Base-by-base conservation (phyloP, 805 yeast species). In the Suhomyces tanzawaensis region DNA sequence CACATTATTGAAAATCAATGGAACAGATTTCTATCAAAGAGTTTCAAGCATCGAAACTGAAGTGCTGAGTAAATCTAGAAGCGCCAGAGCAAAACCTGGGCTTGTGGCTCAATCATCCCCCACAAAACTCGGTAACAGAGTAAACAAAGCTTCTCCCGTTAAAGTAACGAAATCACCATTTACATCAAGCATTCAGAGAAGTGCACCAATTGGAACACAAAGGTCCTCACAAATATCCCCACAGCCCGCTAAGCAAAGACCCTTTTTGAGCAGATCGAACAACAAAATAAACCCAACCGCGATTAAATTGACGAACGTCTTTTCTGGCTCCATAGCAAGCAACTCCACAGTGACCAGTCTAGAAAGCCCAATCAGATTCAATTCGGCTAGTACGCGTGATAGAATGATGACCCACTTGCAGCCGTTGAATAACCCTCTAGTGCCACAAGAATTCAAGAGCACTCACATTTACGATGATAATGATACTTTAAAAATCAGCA, bases 21-120 rank as follows among this genome's bases (percentile, higher is more conserved):
- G 82, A 2, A 70, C 67, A 42, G 72, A 73, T 25, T 72, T 79
- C 29, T 53, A 66, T 29, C 69, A 70, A 16, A 64, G 51, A 26
- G 33, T 73, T 12, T 36, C 58, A 17, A 47, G 53, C 18, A 62
- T 70, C 7, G 72, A 69, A 26, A 27, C 48, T 1, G 49, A 45
- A 11, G 41, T 40, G n/a, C 11, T 29, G 16, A 16, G 14, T 1
- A 11, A 28, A 28, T 12, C 17, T 7, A 14, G 38, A 35, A 22
- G 17, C 18, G 16, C 17, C 14, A 16, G 30, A 5, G 9, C 7
- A 6, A 8, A 11, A 9, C 17, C 19, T 7, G 6, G 14, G 7
- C 7, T 9, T 8, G 7, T 13, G 7, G 13, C 27, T 9, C 5
- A 6, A 6, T 5, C 7, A n/a, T 12, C 27, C 7, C 13, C 27